Conservation (phyloP, 352 stramenopile genomes). For the Thraustochytrium striatum region DNA sequence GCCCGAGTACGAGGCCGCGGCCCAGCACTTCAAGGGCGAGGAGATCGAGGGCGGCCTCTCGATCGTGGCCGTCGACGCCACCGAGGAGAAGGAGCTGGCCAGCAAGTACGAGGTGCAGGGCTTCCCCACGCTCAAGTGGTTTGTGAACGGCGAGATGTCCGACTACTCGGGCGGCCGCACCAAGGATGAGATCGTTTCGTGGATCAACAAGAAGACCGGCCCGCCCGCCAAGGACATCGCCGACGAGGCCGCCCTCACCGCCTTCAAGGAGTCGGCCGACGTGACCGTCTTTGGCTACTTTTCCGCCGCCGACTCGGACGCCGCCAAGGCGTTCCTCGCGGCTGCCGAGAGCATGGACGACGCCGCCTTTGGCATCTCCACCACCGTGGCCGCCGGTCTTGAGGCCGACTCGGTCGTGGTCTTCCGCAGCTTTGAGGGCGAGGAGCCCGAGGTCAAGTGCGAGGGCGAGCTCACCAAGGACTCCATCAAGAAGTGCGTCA, state of each 20-base stretch:
- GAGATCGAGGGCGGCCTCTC: conserved; percentile 67
- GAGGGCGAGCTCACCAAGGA: conserved; percentile 69
- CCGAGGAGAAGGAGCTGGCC: conserved; percentile 69
- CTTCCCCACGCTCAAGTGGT: conserved; percentile 87
- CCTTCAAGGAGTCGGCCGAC: conserved; percentile 72
- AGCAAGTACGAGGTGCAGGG: conserved; percentile 73
- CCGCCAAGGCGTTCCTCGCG: conserved; percentile 67
- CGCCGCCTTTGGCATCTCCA: conserved; percentile 67
- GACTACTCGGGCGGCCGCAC: conserved; percentile 82
- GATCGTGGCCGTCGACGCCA: conserved; percentile 80
- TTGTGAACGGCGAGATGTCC: conserved; percentile 68
- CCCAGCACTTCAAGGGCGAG: conserved; percentile 65
- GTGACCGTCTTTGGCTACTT: conserved; percentile 76
- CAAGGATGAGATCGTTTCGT: conserved; percentile 75
- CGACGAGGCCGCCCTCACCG: conserved; percentile 65
- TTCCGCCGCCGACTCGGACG: conserved; percentile 60
- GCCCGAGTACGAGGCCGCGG: conserved; percentile 77
- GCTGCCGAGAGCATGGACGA: conserved; percentile 70
- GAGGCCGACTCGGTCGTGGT: conserved; percentile 39
- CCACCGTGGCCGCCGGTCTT: conserved; percentile 60
- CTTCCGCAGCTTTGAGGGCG: conserved; percentile 45
- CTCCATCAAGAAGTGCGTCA: conserved; percentile 64
- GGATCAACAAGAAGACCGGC: conserved; percentile 81
- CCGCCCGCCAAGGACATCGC: conserved; percentile 74
- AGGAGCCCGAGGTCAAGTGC: conserved; percentile 53